Base-by-base conservation (phyloP, 2,329 filamentous ascomycete species). In the Ilyonectria robusta region DNA sequence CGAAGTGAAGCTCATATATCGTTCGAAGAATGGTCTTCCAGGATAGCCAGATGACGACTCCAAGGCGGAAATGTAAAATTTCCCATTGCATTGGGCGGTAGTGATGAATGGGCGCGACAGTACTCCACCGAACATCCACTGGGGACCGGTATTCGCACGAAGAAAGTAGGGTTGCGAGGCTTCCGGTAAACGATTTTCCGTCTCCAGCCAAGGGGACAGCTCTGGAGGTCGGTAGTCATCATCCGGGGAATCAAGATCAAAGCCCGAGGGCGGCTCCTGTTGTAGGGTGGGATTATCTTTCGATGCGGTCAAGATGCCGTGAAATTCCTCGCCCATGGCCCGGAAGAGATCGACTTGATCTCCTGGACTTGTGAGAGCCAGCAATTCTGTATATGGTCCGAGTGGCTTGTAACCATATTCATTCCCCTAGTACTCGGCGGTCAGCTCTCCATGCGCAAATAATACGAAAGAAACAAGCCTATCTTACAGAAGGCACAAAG, bases 401-500 rank as follows among this genome's bases (percentile, higher is more conserved):
- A 59, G 61, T 11, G 61, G 23, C n/a, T 59, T 33, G 35, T 17
- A 64, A 17, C 61, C 33, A 53, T 63, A 63, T 11, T 26, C n/a
- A 15, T 53, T 51, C 13, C 26, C 26, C 60, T 63, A 21, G 21
- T 29, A 15, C 13, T 50, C 4, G 19, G 6, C 26, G 17, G 46
- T 63, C 31, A 57, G 60, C 44, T 10, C 26, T 21, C 31, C 31
- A 33, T 33, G 8, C 2, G 31, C 23, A 9, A 17, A 15, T 29
- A n/a, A 26, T 8, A 5, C 3, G 13, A 15, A 33, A 13, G 21
- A 15, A 13, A 50, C 15, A n/a, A 40, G n/a, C 1, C 7, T 17
- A 11, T 31, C 60, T 63, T 58, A 63, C 60, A 15, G 60, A 23
- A 13, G 53, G 60, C 29, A 63, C 17, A n/a, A 58, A 51, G 7